Conservation (phyloP, 2,329 filamentous ascomycete genomes). For the Clarireedia hainanense region DNA sequence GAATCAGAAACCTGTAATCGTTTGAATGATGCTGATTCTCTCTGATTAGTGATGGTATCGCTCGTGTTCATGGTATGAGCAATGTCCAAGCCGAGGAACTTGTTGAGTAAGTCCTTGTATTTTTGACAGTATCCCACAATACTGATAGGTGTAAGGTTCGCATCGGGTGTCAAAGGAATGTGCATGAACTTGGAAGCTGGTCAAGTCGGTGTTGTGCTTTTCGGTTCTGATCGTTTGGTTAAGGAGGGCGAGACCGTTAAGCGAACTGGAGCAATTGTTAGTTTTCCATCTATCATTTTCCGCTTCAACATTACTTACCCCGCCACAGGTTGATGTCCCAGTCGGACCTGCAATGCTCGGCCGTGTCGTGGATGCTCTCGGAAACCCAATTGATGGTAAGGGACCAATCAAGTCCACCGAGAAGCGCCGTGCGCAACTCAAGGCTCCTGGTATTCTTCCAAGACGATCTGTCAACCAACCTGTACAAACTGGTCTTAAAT, state of each 20-base stretch:
- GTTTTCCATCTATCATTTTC: slow-evolving; percentile 32
- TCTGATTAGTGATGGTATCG: slow-evolving; percentile 89
- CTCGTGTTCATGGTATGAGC: slow-evolving; percentile 98
- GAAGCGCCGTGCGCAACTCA: slow-evolving; percentile 94
- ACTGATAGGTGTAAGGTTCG: slow-evolving; percentile 59
- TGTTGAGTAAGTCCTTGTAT: slow-evolving; percentile 73
- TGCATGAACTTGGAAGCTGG: slow-evolving; percentile 99
- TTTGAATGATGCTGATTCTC: slow-evolving; percentile 16
- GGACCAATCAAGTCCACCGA: slow-evolving; percentile 87
- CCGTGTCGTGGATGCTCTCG: slow-evolving; percentile 96
- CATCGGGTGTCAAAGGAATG: slow-evolving; percentile 99
- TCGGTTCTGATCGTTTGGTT: slow-evolving; percentile 99
- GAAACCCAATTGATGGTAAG: slow-evolving; percentile 99
- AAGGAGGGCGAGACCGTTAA: slow-evolving; percentile 99
- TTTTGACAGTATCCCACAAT: slow-evolving; percentile 9
- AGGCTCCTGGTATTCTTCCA: slow-evolving; percentile 97
- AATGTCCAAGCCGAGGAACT: slow-evolving; percentile 99
- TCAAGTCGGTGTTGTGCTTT: slow-evolving; percentile 99
- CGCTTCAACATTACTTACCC: slow-evolving; percentile 13
- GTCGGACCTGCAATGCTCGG: slow-evolving; percentile 90
- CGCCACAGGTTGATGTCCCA: slow-evolving; percentile 78
- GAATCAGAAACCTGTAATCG: no score
- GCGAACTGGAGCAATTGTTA: slow-evolving; percentile 98
- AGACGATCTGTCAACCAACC: slow-evolving; percentile 96
- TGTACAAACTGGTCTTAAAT: slow-evolving; percentile 99